phyloP scores from a whole-genome alignment of 805 yeast species.

The Ogataea populi-albae region DNA sequence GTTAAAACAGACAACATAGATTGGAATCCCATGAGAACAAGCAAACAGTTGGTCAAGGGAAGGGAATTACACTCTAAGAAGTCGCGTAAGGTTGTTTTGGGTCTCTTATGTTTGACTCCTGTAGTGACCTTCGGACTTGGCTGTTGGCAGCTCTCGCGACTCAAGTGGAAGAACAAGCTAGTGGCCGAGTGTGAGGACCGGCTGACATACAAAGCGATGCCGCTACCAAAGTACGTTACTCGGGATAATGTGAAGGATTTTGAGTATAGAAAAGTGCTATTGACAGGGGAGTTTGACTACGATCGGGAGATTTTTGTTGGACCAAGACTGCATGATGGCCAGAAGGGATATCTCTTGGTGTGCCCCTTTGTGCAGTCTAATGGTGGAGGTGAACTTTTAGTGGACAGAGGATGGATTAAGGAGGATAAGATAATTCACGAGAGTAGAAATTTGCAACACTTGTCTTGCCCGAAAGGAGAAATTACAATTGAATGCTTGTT shows the following conservation, averaged over 20 bases:
- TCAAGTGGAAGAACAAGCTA: slow-evolving; percentile 83
- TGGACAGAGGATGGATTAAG: slow-evolving; percentile 91
- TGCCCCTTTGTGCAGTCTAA: slow-evolving; percentile 77
- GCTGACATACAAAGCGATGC: slow-evolving; percentile 67
- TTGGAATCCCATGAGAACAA: slow-evolving; percentile 75
- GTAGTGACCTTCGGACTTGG: slow-evolving; percentile 82
- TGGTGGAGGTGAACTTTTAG: slow-evolving; percentile 72
- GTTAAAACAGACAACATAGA: slow-evolving; percentile 71
- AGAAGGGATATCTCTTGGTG: slow-evolving; percentile 72
- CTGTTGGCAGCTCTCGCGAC: slow-evolving; percentile 85
- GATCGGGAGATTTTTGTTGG: slow-evolving; percentile 89
- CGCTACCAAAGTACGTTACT: slow-evolving; percentile 63
- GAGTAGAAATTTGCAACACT: slow-evolving; percentile 56
- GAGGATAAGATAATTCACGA: slow-evolving; percentile 61
- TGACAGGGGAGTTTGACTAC: slow-evolving; percentile 78
- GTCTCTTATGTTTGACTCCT: slow-evolving; percentile 71
- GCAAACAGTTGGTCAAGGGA: slow-evolving; percentile 35
- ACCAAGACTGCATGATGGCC: slow-evolving; percentile 73
- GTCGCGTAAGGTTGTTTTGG: slow-evolving; percentile 30
- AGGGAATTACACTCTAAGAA: slow-evolving; percentile 22
- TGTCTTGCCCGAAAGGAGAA: slow-evolving; percentile 70
- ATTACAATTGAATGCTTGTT: slow-evolving; percentile 73
- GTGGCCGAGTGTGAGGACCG: slow-evolving; percentile 82
- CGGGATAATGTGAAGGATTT: slow-evolving; percentile 68
- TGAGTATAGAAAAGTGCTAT: slow-evolving; percentile 76